phyloP scores from a whole-genome alignment of 352 stramenopile species.

The Phytophthora quininea region DNA sequence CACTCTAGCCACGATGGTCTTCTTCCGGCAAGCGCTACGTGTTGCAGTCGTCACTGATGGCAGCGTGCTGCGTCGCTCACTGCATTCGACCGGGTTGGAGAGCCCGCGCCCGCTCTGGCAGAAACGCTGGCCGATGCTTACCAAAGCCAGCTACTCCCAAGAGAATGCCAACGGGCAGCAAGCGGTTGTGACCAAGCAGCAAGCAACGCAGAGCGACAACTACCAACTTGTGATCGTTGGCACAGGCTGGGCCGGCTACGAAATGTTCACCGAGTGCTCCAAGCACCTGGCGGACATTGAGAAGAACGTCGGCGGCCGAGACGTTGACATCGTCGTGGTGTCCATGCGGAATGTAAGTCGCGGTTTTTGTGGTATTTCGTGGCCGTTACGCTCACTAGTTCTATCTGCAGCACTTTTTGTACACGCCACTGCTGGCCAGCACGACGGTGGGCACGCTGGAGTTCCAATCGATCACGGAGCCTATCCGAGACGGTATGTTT shows the following conservation, averaged over 20 bases:
- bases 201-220: constrained; percentile 51
- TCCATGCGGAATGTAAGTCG: constrained; percentile 79
- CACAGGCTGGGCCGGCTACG: constrained; percentile 81
- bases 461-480: constrained; percentile 97
- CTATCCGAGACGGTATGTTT: constrained; percentile 88
- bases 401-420: constrained; percentile 93
- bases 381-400: not conserved
- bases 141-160: constrained; percentile 25
- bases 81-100: constrained; percentile 24
- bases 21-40: constrained; percentile 20
- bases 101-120: constrained; percentile 30
- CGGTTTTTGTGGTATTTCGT: not conserved
- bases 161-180: constrained; percentile 11
- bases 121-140: constrained; percentile 28
- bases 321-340: constrained; percentile 78
- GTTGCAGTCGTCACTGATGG: constrained; percentile 18
- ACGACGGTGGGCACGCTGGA: constrained; percentile 96
- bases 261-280: constrained; percentile 78
- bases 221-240: constrained; percentile 77
- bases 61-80: constrained; percentile 15
- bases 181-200: not conserved
- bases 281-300: constrained; percentile 82
- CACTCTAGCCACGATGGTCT: constrained; percentile 11
- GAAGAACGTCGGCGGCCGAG: constrained; percentile 46
- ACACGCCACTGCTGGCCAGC: constrained; percentile 96